Evolutionary conservation across 2,329 filamentous ascomycete species (phyloP), one percentile per base, ranked within the genome.

Genomic region (Xylariaceae sp.): DNA sequence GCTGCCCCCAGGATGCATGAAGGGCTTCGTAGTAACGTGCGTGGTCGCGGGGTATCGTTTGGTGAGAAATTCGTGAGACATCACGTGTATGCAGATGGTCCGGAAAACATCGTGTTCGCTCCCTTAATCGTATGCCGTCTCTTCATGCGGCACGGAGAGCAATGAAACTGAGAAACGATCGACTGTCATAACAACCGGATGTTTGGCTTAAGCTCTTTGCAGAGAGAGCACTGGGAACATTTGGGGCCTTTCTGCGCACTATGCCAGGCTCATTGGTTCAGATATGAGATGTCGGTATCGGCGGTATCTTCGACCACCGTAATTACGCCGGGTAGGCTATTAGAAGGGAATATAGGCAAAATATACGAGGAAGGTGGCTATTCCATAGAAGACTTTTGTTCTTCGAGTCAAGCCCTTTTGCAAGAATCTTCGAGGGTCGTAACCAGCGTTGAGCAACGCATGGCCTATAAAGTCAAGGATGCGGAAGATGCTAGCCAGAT

Each of bases 271-370:
- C 45, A 48, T 13, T 39, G 18, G 48, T 49, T 47, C 10, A 37
- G 13, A 34, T 52, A 42, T 58, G 18, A n/a, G 47, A 50, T 37
- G 44, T 52, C 53, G 23, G n/a, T 49, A 35, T n/a, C 15, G 17
- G 6, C 44, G 10, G 11, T 42, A 47, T 45, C 35, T 39, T 34
- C 44, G n/a, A 42, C 45, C 4, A 7, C 37, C 17, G 42, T 6
- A 17, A 45, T 37, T 10, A 30, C 13, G 45, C 30, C 9, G 13
- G 2, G 10, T 9, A 39, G 13, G 50, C 13, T 15, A 45, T 67
- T 53, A 71, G 52, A 70, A 70, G 55, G 69, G 69, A 59, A 71
- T 70, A 64, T 69, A 71, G 55, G 69, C 69, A 61, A 70, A 71
- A 65, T 69, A 71, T 57, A 71, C 69, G 56, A 71, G 65, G 54